A percentile compares a stretch with the other conserved stretches of the same genome.
Conservation (phyloP, 2,329 filamentous ascomycete genomes). For the Penicillium sp. region DNA sequence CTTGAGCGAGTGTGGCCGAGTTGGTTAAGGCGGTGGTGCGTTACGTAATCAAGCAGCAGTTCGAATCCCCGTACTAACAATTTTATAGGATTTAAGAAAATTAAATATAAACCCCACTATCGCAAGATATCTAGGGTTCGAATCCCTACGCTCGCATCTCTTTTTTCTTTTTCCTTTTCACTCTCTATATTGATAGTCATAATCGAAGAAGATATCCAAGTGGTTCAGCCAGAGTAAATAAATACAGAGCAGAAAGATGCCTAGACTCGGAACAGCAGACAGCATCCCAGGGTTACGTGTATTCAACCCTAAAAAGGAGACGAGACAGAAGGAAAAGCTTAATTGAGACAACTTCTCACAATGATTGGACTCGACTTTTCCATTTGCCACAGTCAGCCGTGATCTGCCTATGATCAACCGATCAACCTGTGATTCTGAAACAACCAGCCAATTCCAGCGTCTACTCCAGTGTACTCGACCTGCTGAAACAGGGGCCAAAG, state of each 20-base stretch:
- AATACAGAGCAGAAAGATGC: slow-evolving; percentile 1
- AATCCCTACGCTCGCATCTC: not conserved
- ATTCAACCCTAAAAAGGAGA: not conserved
- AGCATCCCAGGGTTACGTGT: no score
- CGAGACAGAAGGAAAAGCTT: slow-evolving; percentile 3
- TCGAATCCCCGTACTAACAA: not conserved
- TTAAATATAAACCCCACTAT: not conserved
- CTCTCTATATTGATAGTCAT: no score
- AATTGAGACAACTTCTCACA: slow-evolving; percentile 5
- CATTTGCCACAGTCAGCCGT: slow-evolving; percentile 8
- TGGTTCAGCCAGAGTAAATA: not conserved
- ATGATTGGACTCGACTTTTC: not conserved
- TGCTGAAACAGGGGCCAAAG: not conserved
- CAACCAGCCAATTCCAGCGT: slow-evolving; percentile 4
- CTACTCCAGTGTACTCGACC: not conserved
- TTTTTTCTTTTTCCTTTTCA: not conserved
- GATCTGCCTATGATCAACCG: not conserved
- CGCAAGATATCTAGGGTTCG: not conserved
- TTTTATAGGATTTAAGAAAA: not conserved
- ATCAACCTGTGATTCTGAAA: slow-evolving; percentile 16
- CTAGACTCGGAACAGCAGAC: no score
- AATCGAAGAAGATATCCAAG: no score
- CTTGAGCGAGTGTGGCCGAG: not conserved
- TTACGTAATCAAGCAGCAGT: no score
- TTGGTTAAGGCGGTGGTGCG: not conserved